Base-by-base conservation (phyloP, 306 rosid species). In the Vicia sativa region DNA sequence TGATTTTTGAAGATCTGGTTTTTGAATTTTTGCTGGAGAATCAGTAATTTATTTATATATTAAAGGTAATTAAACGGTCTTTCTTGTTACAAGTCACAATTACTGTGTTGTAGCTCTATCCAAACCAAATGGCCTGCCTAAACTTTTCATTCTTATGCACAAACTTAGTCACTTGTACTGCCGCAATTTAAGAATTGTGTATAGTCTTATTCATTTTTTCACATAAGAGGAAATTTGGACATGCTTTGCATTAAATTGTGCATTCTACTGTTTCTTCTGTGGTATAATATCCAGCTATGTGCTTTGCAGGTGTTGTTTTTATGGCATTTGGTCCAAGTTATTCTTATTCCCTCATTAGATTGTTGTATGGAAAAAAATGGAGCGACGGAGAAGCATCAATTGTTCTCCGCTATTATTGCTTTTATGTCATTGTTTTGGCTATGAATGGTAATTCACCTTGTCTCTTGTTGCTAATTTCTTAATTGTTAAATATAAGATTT, bases 321-420 rank as follows among this genome's bases (percentile, higher is more conserved):
- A 83, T 93, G 87, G 97, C 97, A 58, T 93, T 93, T 80, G 98
- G 98, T 61, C 97, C 96, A 14, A 86, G 98, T 78, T 93, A 86
- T 77, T 80, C 96, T 48, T 93, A 93, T 81, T 88, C 97, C 3
- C 96, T 93, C 72, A 78, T 93, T 85, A 85, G 97, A 77, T 79
- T 90, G 85, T 73, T 93, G 19, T 93, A 90, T 62, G 98, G 98
- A 21, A 82, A 61, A 78, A 88, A 88, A 77, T 93, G 96, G 97
- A 93, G 98, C 80, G 95, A 93, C 56, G 96, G 97, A 61, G 98
- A 93, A 82, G 97, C 98, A 57, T 74, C 97, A 68, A 83, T 80
- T 61, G 91, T 89, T 75, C 96, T 93, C 68, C 85, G 76, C 67
- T 93, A 82, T 72, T 90, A 88, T 70, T 90, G 96, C 84, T 63